Base-by-base conservation (phyloP, 2,329 filamentous ascomycete species). In the Colletotrichum orbiculare region DNA sequence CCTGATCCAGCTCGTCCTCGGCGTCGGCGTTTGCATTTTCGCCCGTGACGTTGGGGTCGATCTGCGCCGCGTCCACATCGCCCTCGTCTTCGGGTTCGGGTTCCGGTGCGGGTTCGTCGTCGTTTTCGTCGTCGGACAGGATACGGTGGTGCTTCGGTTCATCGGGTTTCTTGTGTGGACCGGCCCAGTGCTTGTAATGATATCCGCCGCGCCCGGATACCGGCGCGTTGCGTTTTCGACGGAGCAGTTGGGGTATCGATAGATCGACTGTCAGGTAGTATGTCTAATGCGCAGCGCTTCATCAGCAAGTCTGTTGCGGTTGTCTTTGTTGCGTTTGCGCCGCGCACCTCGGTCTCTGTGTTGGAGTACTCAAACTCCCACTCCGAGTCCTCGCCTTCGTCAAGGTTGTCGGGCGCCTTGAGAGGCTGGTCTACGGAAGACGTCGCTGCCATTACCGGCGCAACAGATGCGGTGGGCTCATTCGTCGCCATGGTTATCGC, bases 321-420 rank as follows among this genome's bases (percentile, higher is more conserved):
- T 60, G 8, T 10, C 2, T 17, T 38, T 39, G 41, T 34, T 6
- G 45, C 42, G 2, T 12, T 39, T 10, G 9, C 8, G 3, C 1
- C 15, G 34, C 70, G 15, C 64, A 86, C 87, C 80, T 90, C 88
- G 12, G 82, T 88, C 71, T 90, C 87, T 0, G 86, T 88, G 3
- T 79, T 76, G 0, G 88, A 90, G 71, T 90, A 90, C 69, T 90
- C 88, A 69, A 89, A 90, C 71, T 90, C 88, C 86, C 87, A 90
- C 54, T 89, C 87, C 12, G 82, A 82, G 53, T 89, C 85, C 64
- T 88, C 80, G 6, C 82, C 83, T 35, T 80, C 78, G 9, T 68
- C 55, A 10, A 33, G 11, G 4, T 61, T 13, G 8, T 39, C 34
- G 12, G 60, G 57, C 15, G 57, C 54, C 33, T 13, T 41, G 2